Evolutionary conservation across 1,284 basidiomycete genomes (phyloP).

Genomic region (Rhizoctonia solani): DNA sequence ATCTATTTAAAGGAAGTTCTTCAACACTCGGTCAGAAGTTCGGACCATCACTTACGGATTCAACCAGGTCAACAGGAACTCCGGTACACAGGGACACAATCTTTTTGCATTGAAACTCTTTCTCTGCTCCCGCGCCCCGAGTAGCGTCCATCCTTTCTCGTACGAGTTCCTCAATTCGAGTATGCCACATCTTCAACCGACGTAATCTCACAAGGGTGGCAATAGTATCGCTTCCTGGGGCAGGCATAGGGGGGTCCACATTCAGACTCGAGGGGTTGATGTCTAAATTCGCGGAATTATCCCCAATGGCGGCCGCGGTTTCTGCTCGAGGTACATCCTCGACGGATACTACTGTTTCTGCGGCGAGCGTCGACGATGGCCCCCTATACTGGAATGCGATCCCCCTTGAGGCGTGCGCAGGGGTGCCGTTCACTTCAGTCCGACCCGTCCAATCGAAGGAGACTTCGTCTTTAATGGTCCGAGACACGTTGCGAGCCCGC

Average conservation of each 20-base stretch:
- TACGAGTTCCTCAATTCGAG: constrained; percentile 74
- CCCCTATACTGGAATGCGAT: constrained; percentile 72
- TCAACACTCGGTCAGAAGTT: background rate
- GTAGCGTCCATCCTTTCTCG: constrained; percentile 68
- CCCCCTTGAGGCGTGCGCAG: constrained; percentile 52
- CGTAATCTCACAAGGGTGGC: constrained; percentile 70
- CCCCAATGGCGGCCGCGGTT: background rate
- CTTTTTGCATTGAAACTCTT: constrained; percentile 87
- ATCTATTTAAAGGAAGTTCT: constrained; percentile 55
- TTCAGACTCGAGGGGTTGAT: constrained; percentile 39
- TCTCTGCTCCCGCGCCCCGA: constrained; percentile 80
- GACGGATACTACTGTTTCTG: constrained; percentile 42
- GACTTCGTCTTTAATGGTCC: constrained; percentile 76
- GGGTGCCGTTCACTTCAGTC: constrained; percentile 63
- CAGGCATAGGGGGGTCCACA: constrained; percentile 39
- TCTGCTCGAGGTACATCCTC: background rate
- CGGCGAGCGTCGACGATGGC: constrained; percentile 61
- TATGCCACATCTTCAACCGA: constrained; percentile 80
- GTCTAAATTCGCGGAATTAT: constrained; percentile 35
- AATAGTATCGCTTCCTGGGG: constrained; percentile 56
- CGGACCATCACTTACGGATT: constrained; percentile 70
- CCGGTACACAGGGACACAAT: constrained; percentile 90
- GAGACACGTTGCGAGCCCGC: constrained; percentile 78
- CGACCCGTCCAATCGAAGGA: constrained; percentile 87
- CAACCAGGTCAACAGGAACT: constrained; percentile 84